These are phyloP conservation scores for Colletotrichum sp. DNA, from an alignment of 2,329 filamentous ascomycete genomes.

Conservation along the genomic window DNA sequence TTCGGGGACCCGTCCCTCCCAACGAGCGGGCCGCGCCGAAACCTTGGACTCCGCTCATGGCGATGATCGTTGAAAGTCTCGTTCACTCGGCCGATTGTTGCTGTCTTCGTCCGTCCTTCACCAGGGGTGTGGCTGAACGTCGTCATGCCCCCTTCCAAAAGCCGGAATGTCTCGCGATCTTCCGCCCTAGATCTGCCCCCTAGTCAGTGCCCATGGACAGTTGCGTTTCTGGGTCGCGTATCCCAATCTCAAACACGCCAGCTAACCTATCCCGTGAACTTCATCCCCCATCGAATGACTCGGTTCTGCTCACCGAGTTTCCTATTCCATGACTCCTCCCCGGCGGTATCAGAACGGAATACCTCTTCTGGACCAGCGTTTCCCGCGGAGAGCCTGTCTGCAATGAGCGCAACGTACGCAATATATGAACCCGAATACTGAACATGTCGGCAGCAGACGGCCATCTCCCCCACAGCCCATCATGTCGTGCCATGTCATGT, in stretches of 20 bases:
- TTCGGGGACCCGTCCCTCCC: background rate
- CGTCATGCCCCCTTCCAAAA: background rate
- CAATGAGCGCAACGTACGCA: background rate
- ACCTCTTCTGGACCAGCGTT: background rate
- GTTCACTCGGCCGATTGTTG: background rate
- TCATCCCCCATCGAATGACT: background rate
- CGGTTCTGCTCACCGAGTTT: background rate
- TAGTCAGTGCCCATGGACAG: background rate
- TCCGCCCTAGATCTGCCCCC: background rate
- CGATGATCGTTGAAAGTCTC: background rate
- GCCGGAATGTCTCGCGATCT: background rate
- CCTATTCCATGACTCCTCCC: background rate
- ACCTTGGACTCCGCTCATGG: background rate
- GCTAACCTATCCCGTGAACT: background rate
- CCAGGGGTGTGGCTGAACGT: background rate
- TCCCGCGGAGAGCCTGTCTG: background rate
- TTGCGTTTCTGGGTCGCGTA: background rate
- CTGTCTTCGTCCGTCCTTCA: background rate
- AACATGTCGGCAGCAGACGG: background rate
- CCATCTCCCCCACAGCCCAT: background rate
- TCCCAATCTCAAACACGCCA: background rate
- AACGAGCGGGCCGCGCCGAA: conserved; percentile 4
- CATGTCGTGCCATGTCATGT: background rate
- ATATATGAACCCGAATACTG: background rate
- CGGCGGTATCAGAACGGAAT: background rate